Base-by-base conservation (phyloP, 2,329 filamentous ascomycete genomes). In the Trichothecium roseum region DNA sequence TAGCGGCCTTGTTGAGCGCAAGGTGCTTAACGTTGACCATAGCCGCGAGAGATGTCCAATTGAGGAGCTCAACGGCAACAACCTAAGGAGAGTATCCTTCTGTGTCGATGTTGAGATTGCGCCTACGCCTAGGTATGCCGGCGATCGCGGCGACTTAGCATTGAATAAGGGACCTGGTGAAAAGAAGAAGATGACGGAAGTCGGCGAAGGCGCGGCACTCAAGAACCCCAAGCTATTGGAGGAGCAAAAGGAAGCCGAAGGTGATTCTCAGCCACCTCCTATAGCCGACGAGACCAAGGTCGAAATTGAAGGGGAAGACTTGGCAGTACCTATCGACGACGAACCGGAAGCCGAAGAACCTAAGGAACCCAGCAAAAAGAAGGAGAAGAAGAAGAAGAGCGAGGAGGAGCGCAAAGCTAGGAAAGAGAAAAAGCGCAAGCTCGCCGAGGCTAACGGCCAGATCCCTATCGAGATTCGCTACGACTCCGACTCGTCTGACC, bases 81-180 rank as follows among this genome's bases (percentile, higher is more conserved):
- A 91, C 54, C 59, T 98, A 40, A 75, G 86, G 36, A 77, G 87
- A 36, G 91, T 98, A 1, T 84, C 89, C 0, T 98, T 98, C 52
- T 94, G 85, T 47, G 91, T 98, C 3, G 91, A 98, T 51, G 88
- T 98, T 4, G 91, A 98, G 56, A 94, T 98, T 51, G 89, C 89
- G 3, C 85, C 87, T 1, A 78, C 85, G 51, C 85, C 88, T 17
- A 79, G 76, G 46, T 91, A 93, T 46, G 60, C 66, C 12, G 84
- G 91, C 3, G 60, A 66, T 10, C 84, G 91, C 3, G 67, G 67
- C 13, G 70, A 72, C 6, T 56, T 69, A 8, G 54, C 29, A 32
- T 44, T 39, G 14, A 36, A 42, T 15, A 35, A 28, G 34, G 15
- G 18, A 10, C 40, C 41, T 12, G 36, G 41, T 8, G 39, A 39